Evolutionary conservation across 148 eudicot species (phyloP).

Genomic region (Chenopodium formosanum): DNA sequence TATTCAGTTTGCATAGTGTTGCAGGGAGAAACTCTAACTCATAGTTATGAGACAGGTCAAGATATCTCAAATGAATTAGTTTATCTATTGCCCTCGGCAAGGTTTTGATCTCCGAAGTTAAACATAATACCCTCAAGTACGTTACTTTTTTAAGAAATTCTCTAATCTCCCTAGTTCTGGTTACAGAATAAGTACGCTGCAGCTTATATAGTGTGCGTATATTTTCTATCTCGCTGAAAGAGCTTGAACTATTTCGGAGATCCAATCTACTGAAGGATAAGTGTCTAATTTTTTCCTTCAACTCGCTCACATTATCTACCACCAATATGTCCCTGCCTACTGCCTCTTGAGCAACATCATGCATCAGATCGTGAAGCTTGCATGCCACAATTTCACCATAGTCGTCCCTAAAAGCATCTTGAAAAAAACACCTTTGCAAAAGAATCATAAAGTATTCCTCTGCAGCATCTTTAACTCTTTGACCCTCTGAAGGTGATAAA

Average conservation of each 20-base stretch:
- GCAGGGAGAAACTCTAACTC: not conserved
- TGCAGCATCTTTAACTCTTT: not conserved
- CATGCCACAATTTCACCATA: not conserved
- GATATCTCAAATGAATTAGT: conserved; percentile 5
- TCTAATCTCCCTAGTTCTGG: not conserved
- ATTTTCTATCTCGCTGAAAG: too few relatives aligned
- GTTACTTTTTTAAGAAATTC: too few relatives aligned
- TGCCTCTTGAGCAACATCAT: conserved; percentile 2
- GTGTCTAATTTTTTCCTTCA: not conserved
- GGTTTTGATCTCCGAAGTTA: not conserved
- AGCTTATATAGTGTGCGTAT: not conserved
- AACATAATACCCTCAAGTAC: not conserved
- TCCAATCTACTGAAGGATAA: not conserved
- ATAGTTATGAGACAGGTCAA: not conserved
- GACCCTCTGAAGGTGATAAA: not conserved
- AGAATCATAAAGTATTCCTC: conserved; percentile 3
- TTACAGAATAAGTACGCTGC: not conserved
- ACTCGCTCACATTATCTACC: not conserved
- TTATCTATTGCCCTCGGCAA: not conserved
- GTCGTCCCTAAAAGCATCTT: not conserved
- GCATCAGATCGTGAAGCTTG: conserved; percentile 23
- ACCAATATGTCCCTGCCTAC: not conserved
- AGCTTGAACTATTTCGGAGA: not conserved
- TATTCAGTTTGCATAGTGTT: not conserved
- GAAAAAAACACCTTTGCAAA: conserved; percentile 11